Conservation (phyloP, 257 asterid species). For the Haberlea rhodopensis region DNA sequence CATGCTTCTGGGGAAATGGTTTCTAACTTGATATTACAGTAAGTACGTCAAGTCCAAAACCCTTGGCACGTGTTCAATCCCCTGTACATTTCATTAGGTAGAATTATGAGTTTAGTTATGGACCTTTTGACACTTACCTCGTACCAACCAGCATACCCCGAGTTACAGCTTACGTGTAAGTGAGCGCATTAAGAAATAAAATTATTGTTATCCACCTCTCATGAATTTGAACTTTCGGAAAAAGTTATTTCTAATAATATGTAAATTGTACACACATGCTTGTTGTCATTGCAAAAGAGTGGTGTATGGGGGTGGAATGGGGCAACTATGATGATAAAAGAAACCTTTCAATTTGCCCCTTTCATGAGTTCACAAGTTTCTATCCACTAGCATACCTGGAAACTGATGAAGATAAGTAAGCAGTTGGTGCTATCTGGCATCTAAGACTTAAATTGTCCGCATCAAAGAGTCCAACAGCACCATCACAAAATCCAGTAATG, state of each 20-base stretch:
- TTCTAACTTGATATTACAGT: neutral
- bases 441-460: conserved; percentile 65
- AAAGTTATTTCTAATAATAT: no score
- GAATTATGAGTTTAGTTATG: neutral
- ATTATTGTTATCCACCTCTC: neutral
- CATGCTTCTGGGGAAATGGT: neutral
- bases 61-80: no score
- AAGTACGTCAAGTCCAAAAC: neutral
- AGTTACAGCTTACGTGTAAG: neutral
- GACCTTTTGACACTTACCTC: neutral
- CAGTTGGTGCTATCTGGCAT: conserved; percentile 72
- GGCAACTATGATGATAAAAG: neutral
- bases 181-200: neutral
- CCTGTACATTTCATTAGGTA: neutral
- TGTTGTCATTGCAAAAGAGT: neutral
- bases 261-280: neutral
- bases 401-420: conserved; percentile 65
- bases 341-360: neutral
- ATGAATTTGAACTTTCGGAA: neutral
- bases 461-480: conserved; percentile 87
- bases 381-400: conserved; percentile 49
- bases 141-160: neutral
- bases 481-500: conserved; percentile 78
- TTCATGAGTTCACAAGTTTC: conserved; percentile 7
- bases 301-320: neutral